phyloP scores from a whole-genome alignment of 805 yeast species.

The Yarrowia yakushimensis region DNA sequence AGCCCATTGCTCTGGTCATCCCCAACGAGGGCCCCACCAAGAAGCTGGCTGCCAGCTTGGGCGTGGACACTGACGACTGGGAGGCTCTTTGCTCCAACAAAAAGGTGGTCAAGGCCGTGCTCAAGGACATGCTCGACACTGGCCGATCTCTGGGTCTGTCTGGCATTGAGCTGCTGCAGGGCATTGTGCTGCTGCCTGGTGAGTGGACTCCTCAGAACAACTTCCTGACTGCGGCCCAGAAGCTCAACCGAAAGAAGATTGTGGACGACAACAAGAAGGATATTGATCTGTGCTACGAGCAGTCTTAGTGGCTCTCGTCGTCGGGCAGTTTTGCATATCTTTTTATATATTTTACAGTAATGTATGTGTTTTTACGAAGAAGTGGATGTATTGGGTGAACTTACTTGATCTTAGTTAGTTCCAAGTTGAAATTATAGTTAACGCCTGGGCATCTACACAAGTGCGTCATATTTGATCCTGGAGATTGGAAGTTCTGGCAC shows the following conservation, averaged over 20 bases:
- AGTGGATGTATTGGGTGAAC: neutral
- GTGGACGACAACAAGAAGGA: conserved; percentile 60
- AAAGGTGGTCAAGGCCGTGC: conserved; percentile 53
- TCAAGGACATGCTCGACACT: conserved; percentile 60
- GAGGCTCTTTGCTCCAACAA: conserved; percentile 51
- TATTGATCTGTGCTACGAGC: conserved; percentile 61
- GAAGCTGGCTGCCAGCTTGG: conserved; percentile 55
- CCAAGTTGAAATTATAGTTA: no score
- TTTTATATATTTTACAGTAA: conserved; percentile 15
- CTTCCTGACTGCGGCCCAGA: conserved; percentile 90
- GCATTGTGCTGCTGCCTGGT: conserved; percentile 71
- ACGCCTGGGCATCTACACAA: no score
- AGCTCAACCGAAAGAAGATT: conserved; percentile 90
- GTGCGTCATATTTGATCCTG: no score
- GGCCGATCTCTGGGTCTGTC: conserved; percentile 76
- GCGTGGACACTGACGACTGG: conserved; percentile 49
- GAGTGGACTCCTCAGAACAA: conserved; percentile 99
- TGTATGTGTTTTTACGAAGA: neutral
- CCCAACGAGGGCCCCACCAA: conserved; percentile 70
- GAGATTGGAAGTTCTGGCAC: no score
- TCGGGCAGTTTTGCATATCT: conserved; percentile 1
- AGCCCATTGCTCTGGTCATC: conserved; percentile 86
- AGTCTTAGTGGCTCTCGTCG: neutral
- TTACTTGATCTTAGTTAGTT: no score
- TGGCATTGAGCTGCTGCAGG: conserved; percentile 82